Evolutionary conservation across 441 rosid genomes (phyloP), one percentile per base, ranked within the genome.

Genomic region (Aleurites moluccanus): DNA sequence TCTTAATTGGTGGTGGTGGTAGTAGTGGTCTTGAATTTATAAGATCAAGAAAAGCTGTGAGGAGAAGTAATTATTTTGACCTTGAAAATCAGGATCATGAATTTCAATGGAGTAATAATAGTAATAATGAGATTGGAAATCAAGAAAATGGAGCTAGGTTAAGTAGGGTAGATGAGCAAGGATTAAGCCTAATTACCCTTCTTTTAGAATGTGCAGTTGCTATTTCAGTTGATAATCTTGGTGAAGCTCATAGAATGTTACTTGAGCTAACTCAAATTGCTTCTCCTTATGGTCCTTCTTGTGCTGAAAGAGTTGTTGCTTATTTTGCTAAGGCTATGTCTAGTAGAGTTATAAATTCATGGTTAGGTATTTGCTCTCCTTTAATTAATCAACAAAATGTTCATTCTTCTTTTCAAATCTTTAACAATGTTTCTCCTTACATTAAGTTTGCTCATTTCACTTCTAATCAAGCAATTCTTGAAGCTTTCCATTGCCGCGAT

Each of bases 401-500:
- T 67, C 85, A 80, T 45, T 69, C 73, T 1, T 82, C 88, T 13
- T 80, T 90, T 60, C 94, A 88, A 70, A 79, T 77, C 77, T 85
- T 87, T 80, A 90, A 90, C 75, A 90, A 79, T 38, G 78, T 87
- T 84, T 86, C 90, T 14, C 92, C 92, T 0, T 90, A 87, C 72
- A 75, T 88, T 72, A 90, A 90, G 69, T 90, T 90, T n/a, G 87
- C 91, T 0, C 92, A 88, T 80, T 90, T 90, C 85, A 87, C 92
- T 42, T 83, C 92, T 10, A 90, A 90, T 83, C 92, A 90, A 75
- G 92, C 91, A 64, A 87, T 87, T 75, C 87, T 90, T 2, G 94
- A 88, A 75, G 94, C 92, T 20, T 86, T 90, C 40, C 89, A 87
- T 7, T 80, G 82, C 16, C 84, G 77, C 1, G 84, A 86, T 3